Conservation (phyloP, 179 eudicot genomes). For the Carnegiea gigantea region DNA sequence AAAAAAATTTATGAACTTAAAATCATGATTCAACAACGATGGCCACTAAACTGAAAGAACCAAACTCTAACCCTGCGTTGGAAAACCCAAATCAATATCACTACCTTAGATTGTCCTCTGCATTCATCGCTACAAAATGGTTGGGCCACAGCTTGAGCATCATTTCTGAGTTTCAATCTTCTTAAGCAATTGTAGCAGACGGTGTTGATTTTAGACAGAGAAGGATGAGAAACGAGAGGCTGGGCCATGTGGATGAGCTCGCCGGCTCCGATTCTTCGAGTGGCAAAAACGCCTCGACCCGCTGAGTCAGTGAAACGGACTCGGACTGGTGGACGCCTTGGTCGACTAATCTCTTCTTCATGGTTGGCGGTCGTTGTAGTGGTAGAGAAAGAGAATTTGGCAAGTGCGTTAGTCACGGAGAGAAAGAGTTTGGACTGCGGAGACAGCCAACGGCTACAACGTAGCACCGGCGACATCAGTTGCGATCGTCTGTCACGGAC, state of each 20-base stretch:
- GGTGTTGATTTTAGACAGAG: constrained; percentile 35
- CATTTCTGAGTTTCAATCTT: constrained; percentile 20
- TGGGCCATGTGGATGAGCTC: constrained; percentile 85
- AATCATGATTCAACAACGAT: not conserved
- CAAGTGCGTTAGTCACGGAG: constrained; percentile 10
- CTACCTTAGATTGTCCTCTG: constrained; percentile 56
- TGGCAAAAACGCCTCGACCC: constrained; percentile 85
- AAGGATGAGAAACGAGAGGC: constrained; percentile 75
- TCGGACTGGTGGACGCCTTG: constrained; percentile 74
- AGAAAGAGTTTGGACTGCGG: constrained; percentile 16
- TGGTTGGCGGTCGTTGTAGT: not conserved
- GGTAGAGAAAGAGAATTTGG: constrained; percentile 7
- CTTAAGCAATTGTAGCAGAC: constrained; percentile 76
- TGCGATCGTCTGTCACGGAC: not conserved
- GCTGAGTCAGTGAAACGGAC: constrained; percentile 64
- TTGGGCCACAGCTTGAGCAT: constrained; percentile 11
- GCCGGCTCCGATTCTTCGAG: constrained; percentile 56
- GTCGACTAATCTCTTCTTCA: constrained; percentile 18
- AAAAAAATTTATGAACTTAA: too few species aligned
- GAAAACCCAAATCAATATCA: not conserved
- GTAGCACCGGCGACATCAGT: constrained; percentile 11
- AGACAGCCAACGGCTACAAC: constrained; percentile 24
- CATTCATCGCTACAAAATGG: constrained; percentile 64
- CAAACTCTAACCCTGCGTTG: not conserved
- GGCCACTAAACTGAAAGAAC: not conserved